Evolutionary conservation across 2,329 filamentous ascomycete genomes (phyloP).

Genomic region (Colletotrichum karsti): DNA sequence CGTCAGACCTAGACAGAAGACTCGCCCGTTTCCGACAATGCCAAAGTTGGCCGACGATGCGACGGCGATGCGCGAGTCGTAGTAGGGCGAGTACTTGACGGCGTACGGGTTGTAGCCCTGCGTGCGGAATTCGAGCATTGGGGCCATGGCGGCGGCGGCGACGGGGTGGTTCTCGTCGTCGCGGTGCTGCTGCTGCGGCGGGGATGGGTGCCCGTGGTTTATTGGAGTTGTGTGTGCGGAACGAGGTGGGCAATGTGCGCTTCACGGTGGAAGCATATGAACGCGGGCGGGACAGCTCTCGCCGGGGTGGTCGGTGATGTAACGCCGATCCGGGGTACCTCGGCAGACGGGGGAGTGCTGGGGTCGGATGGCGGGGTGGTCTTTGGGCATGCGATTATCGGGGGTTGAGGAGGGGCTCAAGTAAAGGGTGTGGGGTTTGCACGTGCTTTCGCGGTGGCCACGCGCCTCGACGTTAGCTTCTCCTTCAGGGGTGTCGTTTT

Average conservation of each 20-base stretch:
- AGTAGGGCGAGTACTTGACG: slow-evolving; percentile 98
- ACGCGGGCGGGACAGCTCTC: slow-evolving; percentile 22
- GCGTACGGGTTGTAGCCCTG: slow-evolving; percentile 95
- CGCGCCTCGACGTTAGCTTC: slow-evolving; percentile 7
- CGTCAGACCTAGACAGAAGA: slow-evolving; percentile 86
- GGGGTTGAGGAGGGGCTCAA: neutral
- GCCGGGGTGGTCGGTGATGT: slow-evolving; percentile 20
- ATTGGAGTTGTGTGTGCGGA: neutral
- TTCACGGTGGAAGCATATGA: slow-evolving; percentile 15
- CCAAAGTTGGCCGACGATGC: slow-evolving; percentile 94
- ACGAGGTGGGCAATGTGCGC: neutral
- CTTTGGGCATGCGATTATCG: slow-evolving; percentile 16
- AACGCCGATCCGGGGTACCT: slow-evolving; percentile 29
- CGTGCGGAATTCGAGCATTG: slow-evolving; percentile 94
- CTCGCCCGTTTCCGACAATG: slow-evolving; percentile 91
- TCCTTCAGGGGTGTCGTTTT: neutral
- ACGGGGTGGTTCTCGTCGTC: neutral
- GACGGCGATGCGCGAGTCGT: slow-evolving; percentile 92
- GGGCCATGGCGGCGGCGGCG: slow-evolving; percentile 42
- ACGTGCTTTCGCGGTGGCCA: slow-evolving; percentile 15
- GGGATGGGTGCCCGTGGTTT: neutral
- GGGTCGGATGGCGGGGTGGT: slow-evolving; percentile 5
- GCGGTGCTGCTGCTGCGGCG: neutral
- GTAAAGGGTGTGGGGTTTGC: neutral
- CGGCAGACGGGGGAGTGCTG: slow-evolving; percentile 18